Evolutionary conservation across 2,329 filamentous ascomycete species (phyloP).

Genomic region (Trichoderma sp.): DNA sequence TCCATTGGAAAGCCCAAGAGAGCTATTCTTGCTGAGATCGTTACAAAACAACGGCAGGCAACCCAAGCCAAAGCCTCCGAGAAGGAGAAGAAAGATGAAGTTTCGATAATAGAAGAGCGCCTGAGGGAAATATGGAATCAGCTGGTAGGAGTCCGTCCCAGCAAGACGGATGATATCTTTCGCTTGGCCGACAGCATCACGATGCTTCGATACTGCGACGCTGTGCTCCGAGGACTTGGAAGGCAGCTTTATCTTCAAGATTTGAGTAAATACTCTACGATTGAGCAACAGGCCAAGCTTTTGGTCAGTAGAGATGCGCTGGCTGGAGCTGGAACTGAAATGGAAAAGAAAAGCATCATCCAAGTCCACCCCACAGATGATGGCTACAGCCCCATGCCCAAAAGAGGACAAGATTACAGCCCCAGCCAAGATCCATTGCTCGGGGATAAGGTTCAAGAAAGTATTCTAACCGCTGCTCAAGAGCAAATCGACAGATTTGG

Average conservation of each 20-base stretch:
- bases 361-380: background rate
- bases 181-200: constrained; percentile 38
- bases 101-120: constrained; percentile 20
- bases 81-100: background rate
- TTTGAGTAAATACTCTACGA: constrained; percentile 30
- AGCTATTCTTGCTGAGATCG: constrained; percentile 31
- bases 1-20: constrained; percentile 46
- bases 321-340: background rate
- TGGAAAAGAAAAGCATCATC: background rate
- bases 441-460: background rate
- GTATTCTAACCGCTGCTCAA: constrained; percentile 17
- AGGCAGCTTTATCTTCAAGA: constrained; percentile 37
- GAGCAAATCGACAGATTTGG: constrained; percentile 20
- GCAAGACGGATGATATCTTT: constrained; percentile 27
- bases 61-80: background rate
- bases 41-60: constrained; percentile 23
- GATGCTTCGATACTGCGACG: constrained; percentile 37
- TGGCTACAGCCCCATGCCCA: background rate
- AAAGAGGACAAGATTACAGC: background rate
- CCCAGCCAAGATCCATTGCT: background rate
- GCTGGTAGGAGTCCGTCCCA: constrained; percentile 30
- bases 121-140: constrained; percentile 31
- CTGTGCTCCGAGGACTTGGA: constrained; percentile 27
- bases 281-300: constrained; percentile 32
- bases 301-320: constrained; percentile 15